These are phyloP conservation scores for Lactarius sp. DNA, from an alignment of 768 basidiomycete species.

Conservation along the genomic window DNA sequence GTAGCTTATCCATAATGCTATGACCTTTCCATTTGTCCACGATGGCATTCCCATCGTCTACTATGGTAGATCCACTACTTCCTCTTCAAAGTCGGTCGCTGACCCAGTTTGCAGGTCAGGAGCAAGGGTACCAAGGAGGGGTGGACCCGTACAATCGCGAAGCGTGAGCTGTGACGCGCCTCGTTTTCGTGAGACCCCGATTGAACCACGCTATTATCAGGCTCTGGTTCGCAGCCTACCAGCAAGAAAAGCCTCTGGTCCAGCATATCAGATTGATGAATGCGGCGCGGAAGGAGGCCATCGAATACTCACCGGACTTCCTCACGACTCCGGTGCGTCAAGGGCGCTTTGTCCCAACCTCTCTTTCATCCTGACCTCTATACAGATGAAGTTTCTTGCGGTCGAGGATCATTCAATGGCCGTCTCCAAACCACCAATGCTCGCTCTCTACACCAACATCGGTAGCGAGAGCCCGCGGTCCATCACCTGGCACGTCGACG, in stretches of 20 bases:
- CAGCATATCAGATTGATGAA: constrained; percentile 47
- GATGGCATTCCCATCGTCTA: constrained; percentile 51
- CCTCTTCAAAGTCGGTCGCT: not conserved
- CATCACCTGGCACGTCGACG: constrained; percentile 41
- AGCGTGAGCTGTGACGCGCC: constrained; percentile 34
- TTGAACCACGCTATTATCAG: constrained; percentile 31
- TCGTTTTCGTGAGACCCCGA: not conserved
- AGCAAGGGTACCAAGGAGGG: constrained; percentile 46
- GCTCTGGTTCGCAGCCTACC: constrained; percentile 57
- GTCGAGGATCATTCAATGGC: constrained; percentile 39
- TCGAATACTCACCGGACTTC: constrained; percentile 39
- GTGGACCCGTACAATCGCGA: constrained; percentile 47
- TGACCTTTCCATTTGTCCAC: constrained; percentile 46
- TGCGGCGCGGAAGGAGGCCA: constrained; percentile 48
- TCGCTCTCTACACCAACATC: constrained; percentile 52
- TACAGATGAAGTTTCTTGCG: constrained; percentile 45
- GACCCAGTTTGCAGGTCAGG: constrained; percentile 37
- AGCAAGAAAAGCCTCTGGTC: constrained; percentile 45
- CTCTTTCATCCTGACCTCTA: not conserved
- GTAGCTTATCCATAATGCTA: constrained; percentile 43
- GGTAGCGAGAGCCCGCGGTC: constrained; percentile 37
- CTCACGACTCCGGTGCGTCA: constrained; percentile 43
- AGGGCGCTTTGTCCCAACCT: not conserved
- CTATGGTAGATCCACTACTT: constrained; percentile 36
- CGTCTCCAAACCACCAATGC: constrained; percentile 52